Base-by-base conservation (phyloP, 163 green algal genomes). In the Scenedesmus sp. region DNA sequence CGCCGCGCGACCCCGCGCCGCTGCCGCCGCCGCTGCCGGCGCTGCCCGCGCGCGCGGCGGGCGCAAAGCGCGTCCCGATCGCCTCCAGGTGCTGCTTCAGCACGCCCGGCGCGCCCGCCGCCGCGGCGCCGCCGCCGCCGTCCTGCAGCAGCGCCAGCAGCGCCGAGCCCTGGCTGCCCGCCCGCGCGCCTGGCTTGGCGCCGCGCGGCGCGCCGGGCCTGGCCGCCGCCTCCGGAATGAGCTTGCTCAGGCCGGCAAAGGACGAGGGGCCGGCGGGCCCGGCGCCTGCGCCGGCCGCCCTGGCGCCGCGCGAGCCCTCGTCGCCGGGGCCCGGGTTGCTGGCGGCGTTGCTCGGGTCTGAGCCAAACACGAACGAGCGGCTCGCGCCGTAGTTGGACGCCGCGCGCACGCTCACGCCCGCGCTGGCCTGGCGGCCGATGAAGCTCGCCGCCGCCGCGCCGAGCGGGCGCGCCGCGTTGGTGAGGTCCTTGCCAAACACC, bases 401-500 rank as follows among this genome's bases (percentile, higher is more conserved):
- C 20, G 51, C 50, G 14, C 75, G 63, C 39, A 82, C 53, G 7
- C 24, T 28, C 22, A 62, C 63, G 20, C 62, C 50, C 6, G 10
- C 14, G 42, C 51, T 63, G 51, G 75, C 64, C 57, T 75, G 63
- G 26, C 75, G 63, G 39, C 75, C 75, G 18, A 82, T 75, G 64
- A 82, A 82, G 51, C 45, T 76, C 48, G 36, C 54, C 9, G 69
- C 54, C 10, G 54, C 45, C 71, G 33, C 39, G 36, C 63, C 57
- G 63, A 33, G 45, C 36, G 20, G 7, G 42, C 15, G 45, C 31
- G 22, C 44, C 45, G 63, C 57, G 63, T 71, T 71, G 31, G 63
- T 80, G 10, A 81, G 29, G 47, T 81, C 73, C 26, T 60, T 53
- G 24, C 75, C 75, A 82, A 82, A 82, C 75, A 82, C 63, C n/a